phyloP scores from a whole-genome alignment of 768 basidiomycete species.

The Podaxis sp. region DNA sequence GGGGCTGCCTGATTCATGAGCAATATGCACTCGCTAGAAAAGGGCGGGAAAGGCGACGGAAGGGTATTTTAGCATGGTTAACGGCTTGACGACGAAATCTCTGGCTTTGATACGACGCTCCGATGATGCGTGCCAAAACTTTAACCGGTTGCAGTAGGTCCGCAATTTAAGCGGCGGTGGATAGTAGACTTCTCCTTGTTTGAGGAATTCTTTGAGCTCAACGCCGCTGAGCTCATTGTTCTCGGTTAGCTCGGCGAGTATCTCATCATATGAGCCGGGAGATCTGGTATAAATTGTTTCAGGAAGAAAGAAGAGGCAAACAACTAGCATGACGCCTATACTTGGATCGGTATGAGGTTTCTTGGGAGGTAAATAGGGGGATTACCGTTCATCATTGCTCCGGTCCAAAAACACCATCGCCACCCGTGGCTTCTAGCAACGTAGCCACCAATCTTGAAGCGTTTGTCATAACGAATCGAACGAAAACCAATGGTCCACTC shows the following conservation, averaged over 20 bases:
- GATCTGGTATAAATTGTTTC: slow-evolving; percentile 36
- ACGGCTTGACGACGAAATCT: slow-evolving; percentile 29
- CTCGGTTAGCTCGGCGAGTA: slow-evolving; percentile 11
- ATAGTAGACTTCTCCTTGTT: slow-evolving; percentile 17
- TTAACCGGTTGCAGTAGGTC: slow-evolving; percentile 24
- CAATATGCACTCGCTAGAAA: slow-evolving; percentile 24
- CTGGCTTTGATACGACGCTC: slow-evolving; percentile 21
- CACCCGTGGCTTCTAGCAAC: slow-evolving; percentile 32
- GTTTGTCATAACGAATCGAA: background rate
- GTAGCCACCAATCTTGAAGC: slow-evolving; percentile 28
- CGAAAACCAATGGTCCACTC: slow-evolving; percentile 11
- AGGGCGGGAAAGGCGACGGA: slow-evolving; percentile 33
- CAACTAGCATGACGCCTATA: slow-evolving; percentile 24
- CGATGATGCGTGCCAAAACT: slow-evolving; percentile 27
- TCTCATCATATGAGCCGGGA: slow-evolving; percentile 10
- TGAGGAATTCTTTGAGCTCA: slow-evolving; percentile 10
- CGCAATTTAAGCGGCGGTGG: slow-evolving; percentile 23
- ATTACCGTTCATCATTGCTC: slow-evolving; percentile 34
- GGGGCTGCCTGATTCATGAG: background rate
- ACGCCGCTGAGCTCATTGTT: slow-evolving; percentile 8
- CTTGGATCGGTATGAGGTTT: background rate
- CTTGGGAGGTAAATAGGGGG: background rate
- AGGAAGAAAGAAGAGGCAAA: slow-evolving; percentile 34
- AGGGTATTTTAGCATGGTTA: slow-evolving; percentile 37
- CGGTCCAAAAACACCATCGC: slow-evolving; percentile 41